A percentile compares a stretch with the other conserved stretches of the same genome.
phyloP scores from a whole-genome alignment of 2,329 filamentous ascomycete species.

The Botrytis byssoidea region DNA sequence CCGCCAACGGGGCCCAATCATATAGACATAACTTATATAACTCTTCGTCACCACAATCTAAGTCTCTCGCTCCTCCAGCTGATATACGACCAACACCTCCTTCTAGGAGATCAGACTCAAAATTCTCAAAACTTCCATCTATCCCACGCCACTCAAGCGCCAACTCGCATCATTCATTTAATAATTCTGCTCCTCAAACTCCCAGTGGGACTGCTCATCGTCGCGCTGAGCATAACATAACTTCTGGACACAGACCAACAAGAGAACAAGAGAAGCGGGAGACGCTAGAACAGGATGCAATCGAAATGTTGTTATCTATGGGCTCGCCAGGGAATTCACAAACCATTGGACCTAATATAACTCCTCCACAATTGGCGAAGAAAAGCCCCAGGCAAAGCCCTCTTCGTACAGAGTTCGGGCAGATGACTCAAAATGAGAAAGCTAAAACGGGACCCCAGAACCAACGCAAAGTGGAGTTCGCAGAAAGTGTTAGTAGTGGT shows the following conservation, averaged over 20 bases:
- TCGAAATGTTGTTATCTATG: conserved; percentile 79
- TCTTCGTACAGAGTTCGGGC: conserved; percentile 36
- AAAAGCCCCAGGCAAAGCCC: conserved; percentile 37
- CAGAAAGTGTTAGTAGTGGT: conserved; percentile 22
- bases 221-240: conserved; percentile 44
- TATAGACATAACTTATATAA: conserved; percentile 30
- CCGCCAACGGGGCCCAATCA: conserved; percentile 28
- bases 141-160: conserved; percentile 27
- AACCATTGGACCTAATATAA: conserved; percentile 54
- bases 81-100: conserved; percentile 39
- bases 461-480: conserved; percentile 31
- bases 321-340: conserved; percentile 73
- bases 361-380: conserved; percentile 44
- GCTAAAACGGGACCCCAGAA: conserved; percentile 27
- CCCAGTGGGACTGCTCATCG: conserved; percentile 23
- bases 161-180: conserved; percentile 11
- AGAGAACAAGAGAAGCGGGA: conserved; percentile 56
- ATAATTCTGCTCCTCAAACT: conserved; percentile 33
- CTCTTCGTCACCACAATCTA: conserved; percentile 48
- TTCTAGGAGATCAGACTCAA: conserved; percentile 36
- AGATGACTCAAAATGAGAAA: conserved; percentile 28
- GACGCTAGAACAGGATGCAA: conserved; percentile 62
- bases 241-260: conserved; percentile 62
- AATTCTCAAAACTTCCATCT: conserved; percentile 36
- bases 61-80: conserved; percentile 40